Conservation (phyloP, 345 rosid species). For the sweet orange (Citrus sinensis) region DVS_A1.0 CM039163.1:42965001-42965500, state of each 20-base stretch:
- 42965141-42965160: constrained; percentile 66
- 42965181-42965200: constrained; percentile 1
- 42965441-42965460: constrained; percentile 79
- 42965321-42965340: constrained; percentile 82
- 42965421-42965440: constrained; percentile 82
- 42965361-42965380: constrained; percentile 80
- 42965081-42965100: constrained; percentile 96
- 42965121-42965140: constrained; percentile 86
- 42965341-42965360: constrained; percentile 59
- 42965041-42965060: constrained; percentile 76
- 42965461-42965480: constrained; percentile 94
- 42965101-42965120: constrained; percentile 90
- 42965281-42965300: constrained; percentile 94
- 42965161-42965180: constrained; percentile 59
- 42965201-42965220: not conserved
- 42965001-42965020: constrained; percentile 88
- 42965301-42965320: constrained; percentile 92
- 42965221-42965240: not conserved
- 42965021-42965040: constrained; percentile 86
- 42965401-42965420: constrained; percentile 95
- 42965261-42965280: constrained; percentile 73
- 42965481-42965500: constrained; percentile 3
- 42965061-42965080: constrained; percentile 79
- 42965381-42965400: constrained; percentile 77
- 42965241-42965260: constrained; percentile 22